phyloP scores from a whole-genome alignment of 768 basidiomycete species.

The Kwoniella sp. region DNA sequence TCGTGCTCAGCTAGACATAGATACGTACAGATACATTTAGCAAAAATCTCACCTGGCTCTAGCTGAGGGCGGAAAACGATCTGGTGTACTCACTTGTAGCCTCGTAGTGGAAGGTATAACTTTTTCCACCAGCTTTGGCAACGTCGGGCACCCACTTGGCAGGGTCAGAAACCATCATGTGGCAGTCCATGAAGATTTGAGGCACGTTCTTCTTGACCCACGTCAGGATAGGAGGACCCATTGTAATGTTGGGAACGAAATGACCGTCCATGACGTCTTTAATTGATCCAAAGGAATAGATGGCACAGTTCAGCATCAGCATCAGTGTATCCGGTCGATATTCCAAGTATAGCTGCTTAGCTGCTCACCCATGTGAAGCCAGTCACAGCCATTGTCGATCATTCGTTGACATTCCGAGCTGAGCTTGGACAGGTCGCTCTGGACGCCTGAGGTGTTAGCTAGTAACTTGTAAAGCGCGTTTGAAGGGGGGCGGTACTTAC shows the following conservation, averaged over 20 bases:
- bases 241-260: slow-evolving; percentile 98
- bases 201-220: slow-evolving; percentile 84
- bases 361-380: slow-evolving; percentile 90
- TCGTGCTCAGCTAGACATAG: slow-evolving; percentile 55
- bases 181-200: slow-evolving; percentile 98
- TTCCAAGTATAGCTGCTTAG: neutral
- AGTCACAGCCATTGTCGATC: slow-evolving; percentile 90
- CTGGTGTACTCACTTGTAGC: slow-evolving; percentile 68
- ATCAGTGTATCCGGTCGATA: too few species aligned
- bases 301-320: too few species aligned
- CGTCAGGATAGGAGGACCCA: slow-evolving; percentile 88
- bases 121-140: slow-evolving; percentile 88
- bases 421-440: slow-evolving; percentile 91
- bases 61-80: too few species aligned
- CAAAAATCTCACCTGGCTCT: too few species aligned
- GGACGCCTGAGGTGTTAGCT: too few species aligned
- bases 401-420: slow-evolving; percentile 94
- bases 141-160: slow-evolving; percentile 96
- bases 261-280: slow-evolving; percentile 98
- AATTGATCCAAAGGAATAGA: too few species aligned
- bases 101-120: slow-evolving; percentile 97
- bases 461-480: too few species aligned
- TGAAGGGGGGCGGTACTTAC: too few species aligned
- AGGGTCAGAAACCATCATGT: slow-evolving; percentile 98
- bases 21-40: too few species aligned